phyloP scores from a whole-genome alignment of 352 stramenopile genomes.

The Globisporangium cystogenes region DNA sequence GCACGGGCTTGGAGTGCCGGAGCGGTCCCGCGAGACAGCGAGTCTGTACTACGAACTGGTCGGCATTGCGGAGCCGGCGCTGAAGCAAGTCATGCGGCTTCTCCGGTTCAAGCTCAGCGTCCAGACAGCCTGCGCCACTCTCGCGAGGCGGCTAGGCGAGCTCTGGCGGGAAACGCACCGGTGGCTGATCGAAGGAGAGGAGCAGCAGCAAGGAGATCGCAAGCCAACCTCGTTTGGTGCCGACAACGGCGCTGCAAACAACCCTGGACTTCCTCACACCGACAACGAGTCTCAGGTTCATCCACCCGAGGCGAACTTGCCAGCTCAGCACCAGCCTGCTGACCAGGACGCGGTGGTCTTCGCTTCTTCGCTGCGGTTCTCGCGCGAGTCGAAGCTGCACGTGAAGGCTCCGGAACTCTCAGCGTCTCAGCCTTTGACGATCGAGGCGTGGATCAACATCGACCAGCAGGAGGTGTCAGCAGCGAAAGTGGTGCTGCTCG shows the following conservation, averaged over 20 bases:
- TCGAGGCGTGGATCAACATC: slow-evolving; percentile 39
- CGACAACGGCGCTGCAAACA: too few relatives aligned
- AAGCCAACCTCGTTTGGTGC: too few relatives aligned
- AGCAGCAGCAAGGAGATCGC: too few relatives aligned
- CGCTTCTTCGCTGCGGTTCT: slow-evolving; percentile 21
- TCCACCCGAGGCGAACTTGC: neutral
- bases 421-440: slow-evolving; percentile 22
- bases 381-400: slow-evolving; percentile 15
- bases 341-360: slow-evolving; percentile 11
- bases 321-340: neutral
- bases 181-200: neutral
- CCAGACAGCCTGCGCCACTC: neutral
- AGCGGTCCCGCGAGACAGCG: slow-evolving; percentile 8
- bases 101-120: slow-evolving; percentile 23
- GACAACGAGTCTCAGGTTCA: neutral
- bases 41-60: slow-evolving; percentile 23
- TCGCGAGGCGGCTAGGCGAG: neutral
- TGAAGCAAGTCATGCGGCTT: slow-evolving; percentile 21
- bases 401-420: slow-evolving; percentile 17
- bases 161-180: neutral
- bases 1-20: slow-evolving; percentile 26
- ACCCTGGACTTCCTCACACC: slow-evolving; percentile 1
- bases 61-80: slow-evolving; percentile 6
- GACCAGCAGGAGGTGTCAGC: slow-evolving; percentile 4
- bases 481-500: slow-evolving; percentile 22